Conservation (phyloP, 169 alveolate species). For the Plasmodium adleri region DNA sequence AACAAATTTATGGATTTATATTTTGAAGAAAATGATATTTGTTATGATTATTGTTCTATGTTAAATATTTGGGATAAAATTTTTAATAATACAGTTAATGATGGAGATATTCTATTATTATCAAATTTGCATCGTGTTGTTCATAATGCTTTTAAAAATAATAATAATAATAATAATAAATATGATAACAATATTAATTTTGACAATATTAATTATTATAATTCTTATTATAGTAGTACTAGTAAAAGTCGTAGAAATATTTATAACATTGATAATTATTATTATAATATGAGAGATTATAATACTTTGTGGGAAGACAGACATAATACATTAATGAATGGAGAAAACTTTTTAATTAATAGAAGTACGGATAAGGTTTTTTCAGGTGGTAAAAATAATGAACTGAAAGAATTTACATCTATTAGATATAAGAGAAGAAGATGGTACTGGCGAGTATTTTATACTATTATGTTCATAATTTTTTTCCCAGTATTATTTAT, state of each 20-base stretch:
- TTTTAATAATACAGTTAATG: conserved; percentile 38
- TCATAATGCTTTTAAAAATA: conserved; percentile 28
- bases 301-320: too few species aligned
- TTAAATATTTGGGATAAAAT: conserved; percentile 66
- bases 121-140: conserved; percentile 39
- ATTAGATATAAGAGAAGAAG: conserved; percentile 34
- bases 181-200: conserved; percentile 23
- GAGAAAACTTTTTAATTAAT: conserved; percentile 33
- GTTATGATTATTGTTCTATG: conserved; percentile 69
- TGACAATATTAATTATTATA: not conserved
- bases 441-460: conserved; percentile 69
- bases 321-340: conserved; percentile 3
- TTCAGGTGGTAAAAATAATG: conserved; percentile 26
- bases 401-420: conserved; percentile 27
- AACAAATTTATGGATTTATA: conserved; percentile 63
- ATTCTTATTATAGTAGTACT: too few species aligned
- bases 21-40: conserved; percentile 64
- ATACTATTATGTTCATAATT: conserved; percentile 43
- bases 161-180: conserved; percentile 16
- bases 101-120: conserved; percentile 42
- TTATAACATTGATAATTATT: too few species aligned
- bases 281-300: too few species aligned
- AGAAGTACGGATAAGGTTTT: conserved; percentile 16
- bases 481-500: conserved; percentile 61
- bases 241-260: too few species aligned